phyloP scores from a whole-genome alignment of 2,329 filamentous ascomycete genomes.

The Aschersonia sp. region DNA sequence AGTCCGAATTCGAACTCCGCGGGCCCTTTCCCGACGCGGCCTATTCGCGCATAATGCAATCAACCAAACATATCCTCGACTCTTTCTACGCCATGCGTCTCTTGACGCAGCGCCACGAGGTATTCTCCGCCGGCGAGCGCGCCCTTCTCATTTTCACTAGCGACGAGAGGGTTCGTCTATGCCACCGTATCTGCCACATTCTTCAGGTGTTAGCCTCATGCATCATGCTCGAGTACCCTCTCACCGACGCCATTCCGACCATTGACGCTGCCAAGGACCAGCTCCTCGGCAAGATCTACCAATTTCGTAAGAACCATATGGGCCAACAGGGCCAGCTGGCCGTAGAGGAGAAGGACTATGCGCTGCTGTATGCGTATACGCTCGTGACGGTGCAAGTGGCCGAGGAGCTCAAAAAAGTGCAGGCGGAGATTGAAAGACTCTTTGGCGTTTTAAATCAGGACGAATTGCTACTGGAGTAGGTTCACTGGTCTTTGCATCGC shows the following conservation, averaged over 20 bases:
- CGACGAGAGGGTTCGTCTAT: constrained; percentile 66
- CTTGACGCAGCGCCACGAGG: constrained; percentile 67
- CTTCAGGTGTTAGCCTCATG: constrained; percentile 77
- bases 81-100: constrained; percentile 95
- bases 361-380: constrained; percentile 82
- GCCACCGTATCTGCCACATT: constrained; percentile 81
- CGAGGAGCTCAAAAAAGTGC: constrained; percentile 46
- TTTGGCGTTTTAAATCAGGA: constrained; percentile 51
- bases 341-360: constrained; percentile 68
- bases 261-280: constrained; percentile 70
- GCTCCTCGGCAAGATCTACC: constrained; percentile 74
- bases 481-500: neutral
- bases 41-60: constrained; percentile 61
- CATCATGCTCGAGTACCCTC: constrained; percentile 85
- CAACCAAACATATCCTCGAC: constrained; percentile 75
- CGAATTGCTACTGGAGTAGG: constrained; percentile 38
- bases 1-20: constrained; percentile 77
- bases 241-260: constrained; percentile 78
- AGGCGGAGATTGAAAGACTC: constrained; percentile 44
- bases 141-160: constrained; percentile 68
- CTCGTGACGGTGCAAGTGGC: constrained; percentile 54
- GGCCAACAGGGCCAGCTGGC: constrained; percentile 12
- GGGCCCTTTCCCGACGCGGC: constrained; percentile 70
- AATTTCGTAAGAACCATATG: constrained; percentile 60
- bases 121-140: constrained; percentile 65